Evolutionary conservation across 164 flowering plant species (phyloP).

Genomic region (Warburgia ugandensis): DNA sequence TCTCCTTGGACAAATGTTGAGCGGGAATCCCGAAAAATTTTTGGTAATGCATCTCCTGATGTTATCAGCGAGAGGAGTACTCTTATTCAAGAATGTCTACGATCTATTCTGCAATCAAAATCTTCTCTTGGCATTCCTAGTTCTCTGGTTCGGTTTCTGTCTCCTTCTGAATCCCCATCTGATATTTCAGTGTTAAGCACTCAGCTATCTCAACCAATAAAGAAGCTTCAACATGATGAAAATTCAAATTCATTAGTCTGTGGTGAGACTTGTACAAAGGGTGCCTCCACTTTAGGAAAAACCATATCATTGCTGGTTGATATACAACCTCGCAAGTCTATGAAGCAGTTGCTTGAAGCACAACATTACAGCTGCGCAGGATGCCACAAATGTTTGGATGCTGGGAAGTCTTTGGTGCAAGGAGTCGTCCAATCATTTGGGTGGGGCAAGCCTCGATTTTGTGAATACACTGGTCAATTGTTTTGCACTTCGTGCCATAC

Average conservation of each 20-base stretch:
- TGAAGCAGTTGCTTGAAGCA: conserved; percentile 67
- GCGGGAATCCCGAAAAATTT: conserved; percentile 71
- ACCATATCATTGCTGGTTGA: conserved; percentile 77
- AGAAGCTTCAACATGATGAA: neutral
- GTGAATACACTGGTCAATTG: conserved; percentile 90
- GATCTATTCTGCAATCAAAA: conserved; percentile 48
- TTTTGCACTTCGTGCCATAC: conserved; percentile 88
- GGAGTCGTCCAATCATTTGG: conserved; percentile 73
- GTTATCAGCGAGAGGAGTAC: conserved; percentile 72
- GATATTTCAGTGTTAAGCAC: conserved; percentile 30
- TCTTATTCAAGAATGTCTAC: conserved; percentile 83
- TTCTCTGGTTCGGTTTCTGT: conserved; percentile 61
- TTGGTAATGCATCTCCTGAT: conserved; percentile 84
- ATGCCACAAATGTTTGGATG: conserved; percentile 70
- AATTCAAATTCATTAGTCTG: conserved; percentile 6
- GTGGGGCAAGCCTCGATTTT: conserved; percentile 91
- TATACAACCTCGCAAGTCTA: conserved; percentile 47
- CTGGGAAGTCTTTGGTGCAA: conserved; percentile 44
- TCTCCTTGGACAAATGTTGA: conserved; percentile 77
- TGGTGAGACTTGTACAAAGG: conserved; percentile 18
- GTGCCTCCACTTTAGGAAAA: conserved; percentile 45
- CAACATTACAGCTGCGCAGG: conserved; percentile 87
- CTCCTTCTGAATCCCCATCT: conserved; percentile 41
- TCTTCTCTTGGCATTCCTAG: conserved; percentile 34
- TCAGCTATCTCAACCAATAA: conserved; percentile 12